These are phyloP conservation scores for Skeletonema costatum DNA, from an alignment of 108 stramenopile genomes.

Conservation along the genomic window DNA sequence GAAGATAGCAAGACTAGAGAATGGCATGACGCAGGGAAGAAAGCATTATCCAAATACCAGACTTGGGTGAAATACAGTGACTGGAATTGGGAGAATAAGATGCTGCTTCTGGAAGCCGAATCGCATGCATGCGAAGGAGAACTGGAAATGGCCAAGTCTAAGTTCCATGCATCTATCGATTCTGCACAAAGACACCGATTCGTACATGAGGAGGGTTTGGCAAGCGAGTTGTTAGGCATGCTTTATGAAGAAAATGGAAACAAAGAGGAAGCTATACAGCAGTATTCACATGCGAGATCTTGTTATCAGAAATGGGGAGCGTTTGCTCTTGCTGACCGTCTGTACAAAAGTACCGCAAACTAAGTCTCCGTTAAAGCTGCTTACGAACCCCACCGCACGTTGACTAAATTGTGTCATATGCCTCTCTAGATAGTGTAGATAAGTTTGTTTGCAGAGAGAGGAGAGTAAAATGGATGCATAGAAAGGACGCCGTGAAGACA, in stretches of 20 bases:
- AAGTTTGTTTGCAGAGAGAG: no score
- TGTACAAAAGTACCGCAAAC: no score
- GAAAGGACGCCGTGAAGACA: no score
- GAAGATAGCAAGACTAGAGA: neutral
- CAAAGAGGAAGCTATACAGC: neutral
- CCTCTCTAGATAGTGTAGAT: no score
- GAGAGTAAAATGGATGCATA: no score
- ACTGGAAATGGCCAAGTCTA: neutral
- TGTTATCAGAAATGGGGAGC: conserved; percentile 6
- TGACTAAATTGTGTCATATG: no score
- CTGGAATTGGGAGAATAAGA: conserved; percentile 18
- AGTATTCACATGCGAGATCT: neutral
- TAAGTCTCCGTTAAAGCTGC: no score
- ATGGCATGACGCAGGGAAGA: neutral
- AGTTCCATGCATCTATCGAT: conserved; percentile 8
- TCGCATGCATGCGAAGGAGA: neutral
- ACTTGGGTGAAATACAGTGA: neutral
- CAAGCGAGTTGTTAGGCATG: conserved; percentile 10
- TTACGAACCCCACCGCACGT: no score
- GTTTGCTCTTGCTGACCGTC: neutral
- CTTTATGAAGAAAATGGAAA: neutral
- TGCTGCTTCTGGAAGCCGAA: neutral
- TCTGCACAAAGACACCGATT: conserved; percentile 16
- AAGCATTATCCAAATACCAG: neutral
- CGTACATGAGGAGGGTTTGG: conserved; percentile 10